Conservation (phyloP, 2,329 filamentous ascomycete species). For the Fusarium guadeloupense region DNA sequence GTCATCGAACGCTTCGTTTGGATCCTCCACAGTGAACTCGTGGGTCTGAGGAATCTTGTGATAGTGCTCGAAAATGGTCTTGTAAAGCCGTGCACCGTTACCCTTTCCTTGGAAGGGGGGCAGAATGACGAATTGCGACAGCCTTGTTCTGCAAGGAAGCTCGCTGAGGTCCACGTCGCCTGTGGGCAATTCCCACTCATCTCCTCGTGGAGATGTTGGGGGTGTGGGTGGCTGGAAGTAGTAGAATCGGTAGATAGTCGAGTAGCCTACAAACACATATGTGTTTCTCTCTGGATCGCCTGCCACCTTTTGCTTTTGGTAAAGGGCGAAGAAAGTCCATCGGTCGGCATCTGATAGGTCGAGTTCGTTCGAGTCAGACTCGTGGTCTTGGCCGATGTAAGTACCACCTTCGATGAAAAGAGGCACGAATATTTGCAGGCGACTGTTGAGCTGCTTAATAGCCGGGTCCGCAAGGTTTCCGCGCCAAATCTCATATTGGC, state of each 20-base stretch:
- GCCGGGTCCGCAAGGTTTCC: slow-evolving; percentile 75
- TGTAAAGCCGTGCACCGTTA: slow-evolving; percentile 83
- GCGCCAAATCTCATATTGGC: slow-evolving; percentile 85
- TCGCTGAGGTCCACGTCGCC: slow-evolving; percentile 62
- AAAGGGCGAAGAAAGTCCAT: slow-evolving; percentile 93
- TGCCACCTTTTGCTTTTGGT: slow-evolving; percentile 66
- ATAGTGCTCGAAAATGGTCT: slow-evolving; percentile 76
- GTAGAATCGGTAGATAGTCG: slow-evolving; percentile 90
- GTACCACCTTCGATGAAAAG: slow-evolving; percentile 95
- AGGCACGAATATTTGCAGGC: slow-evolving; percentile 83
- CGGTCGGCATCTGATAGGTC: slow-evolving; percentile 79
- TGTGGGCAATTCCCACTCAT: slow-evolving; percentile 56
- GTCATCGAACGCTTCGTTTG: slow-evolving; percentile 85
- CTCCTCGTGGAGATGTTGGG: slow-evolving; percentile 49
- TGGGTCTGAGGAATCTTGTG: slow-evolving; percentile 73
- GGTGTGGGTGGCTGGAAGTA: slow-evolving; percentile 62
- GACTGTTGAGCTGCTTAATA: slow-evolving; percentile 76
- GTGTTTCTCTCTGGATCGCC: slow-evolving; percentile 57
- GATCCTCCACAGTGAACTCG: slow-evolving; percentile 94
- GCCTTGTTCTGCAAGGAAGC: slow-evolving; percentile 79
- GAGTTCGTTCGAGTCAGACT: slow-evolving; percentile 66
- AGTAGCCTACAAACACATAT: slow-evolving; percentile 90
- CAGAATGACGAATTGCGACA: slow-evolving; percentile 93
- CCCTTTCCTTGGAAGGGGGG: slow-evolving; percentile 86
- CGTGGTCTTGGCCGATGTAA: slow-evolving; percentile 64